Evolutionary conservation across 2,329 filamentous ascomycete species (phyloP).

Genomic region (Alternaria gaisen): DNA sequence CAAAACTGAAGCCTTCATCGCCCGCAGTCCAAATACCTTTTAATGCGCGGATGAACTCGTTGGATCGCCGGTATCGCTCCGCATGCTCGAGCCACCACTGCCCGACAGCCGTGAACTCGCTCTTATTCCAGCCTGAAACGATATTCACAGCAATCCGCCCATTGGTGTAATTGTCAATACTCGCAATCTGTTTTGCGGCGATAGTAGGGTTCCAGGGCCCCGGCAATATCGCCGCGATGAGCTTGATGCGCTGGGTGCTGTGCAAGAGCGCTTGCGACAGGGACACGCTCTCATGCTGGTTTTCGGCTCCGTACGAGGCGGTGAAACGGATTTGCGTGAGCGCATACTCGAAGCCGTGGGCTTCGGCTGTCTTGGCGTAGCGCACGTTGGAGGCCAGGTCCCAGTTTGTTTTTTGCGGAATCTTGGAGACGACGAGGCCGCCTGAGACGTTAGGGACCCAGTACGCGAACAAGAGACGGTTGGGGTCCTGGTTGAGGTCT

Average conservation of each 20-base stretch:
- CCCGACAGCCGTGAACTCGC: conserved; percentile 61
- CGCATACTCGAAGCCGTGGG: conserved; percentile 61
- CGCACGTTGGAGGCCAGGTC: conserved; percentile 59
- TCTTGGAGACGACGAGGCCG: conserved; percentile 63
- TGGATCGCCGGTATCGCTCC: conserved; percentile 60
- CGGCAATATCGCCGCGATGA: conserved; percentile 62
- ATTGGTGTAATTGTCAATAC: conserved; percentile 62
- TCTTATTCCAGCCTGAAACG: conserved; percentile 64
- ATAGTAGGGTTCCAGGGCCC: conserved; percentile 52
- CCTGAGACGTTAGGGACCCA: conserved; percentile 66
- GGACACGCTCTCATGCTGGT: conserved; percentile 63
- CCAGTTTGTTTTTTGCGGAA: conserved; percentile 61
- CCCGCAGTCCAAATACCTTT: conserved; percentile 61
- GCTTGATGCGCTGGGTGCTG: conserved; percentile 58
- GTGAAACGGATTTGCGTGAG: conserved; percentile 64
- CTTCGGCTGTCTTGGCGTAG: conserved; percentile 61
- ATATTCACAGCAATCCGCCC: conserved; percentile 63
- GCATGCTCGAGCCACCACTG: conserved; percentile 66
- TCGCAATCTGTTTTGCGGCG: conserved; percentile 63
- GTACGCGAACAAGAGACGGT: conserved; percentile 60
- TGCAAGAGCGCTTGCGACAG: conserved; percentile 61
- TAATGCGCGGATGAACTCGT: conserved; percentile 62
- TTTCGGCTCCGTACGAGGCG: conserved; percentile 58
- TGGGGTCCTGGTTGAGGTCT: conserved; percentile 54
- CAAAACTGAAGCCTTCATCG: conserved; percentile 59